Percentiles rank a stretch among this genome's conserved stretches.
These are phyloP conservation scores for Leccinum olivaceopallidum DNA, from an alignment of 768 basidiomycete genomes.

Conservation along the genomic window DNA sequence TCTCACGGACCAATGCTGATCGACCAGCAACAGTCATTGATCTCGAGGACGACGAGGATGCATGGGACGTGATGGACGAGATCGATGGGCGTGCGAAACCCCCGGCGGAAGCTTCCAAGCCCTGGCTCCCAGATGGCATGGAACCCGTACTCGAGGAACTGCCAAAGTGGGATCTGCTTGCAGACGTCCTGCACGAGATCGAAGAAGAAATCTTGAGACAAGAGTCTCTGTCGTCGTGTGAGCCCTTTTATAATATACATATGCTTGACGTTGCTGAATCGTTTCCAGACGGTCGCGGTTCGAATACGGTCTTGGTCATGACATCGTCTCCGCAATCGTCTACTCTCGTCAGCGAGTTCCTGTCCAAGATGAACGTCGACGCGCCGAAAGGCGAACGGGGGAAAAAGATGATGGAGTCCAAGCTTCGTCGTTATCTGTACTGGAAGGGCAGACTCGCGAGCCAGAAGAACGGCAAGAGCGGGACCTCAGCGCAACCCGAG, in stretches of 20 bases:
- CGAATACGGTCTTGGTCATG: conserved; percentile 86
- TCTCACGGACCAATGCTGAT: conserved; percentile 35
- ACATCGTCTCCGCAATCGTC: conserved; percentile 76
- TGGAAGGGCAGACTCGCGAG: conserved; percentile 64
- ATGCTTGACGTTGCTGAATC: not conserved
- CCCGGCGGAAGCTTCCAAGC: conserved; percentile 12
- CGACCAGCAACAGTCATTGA: conserved; percentile 36
- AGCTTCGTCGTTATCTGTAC: conserved; percentile 70
- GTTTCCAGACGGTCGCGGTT: conserved; percentile 44
- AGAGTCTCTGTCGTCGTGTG: conserved; percentile 39
- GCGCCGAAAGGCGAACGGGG: conserved; percentile 65
- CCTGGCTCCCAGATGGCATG: conserved; percentile 76
- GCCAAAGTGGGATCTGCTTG: conserved; percentile 89
- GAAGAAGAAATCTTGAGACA: conserved; percentile 80
- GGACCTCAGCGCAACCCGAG: not conserved
- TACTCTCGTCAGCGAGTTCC: conserved; percentile 74
- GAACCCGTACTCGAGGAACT: conserved; percentile 90
- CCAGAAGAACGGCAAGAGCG: conserved; percentile 27
- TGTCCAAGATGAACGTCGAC: conserved; percentile 58
- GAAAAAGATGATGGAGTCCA: conserved; percentile 73
- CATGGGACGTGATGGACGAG: conserved; percentile 71
- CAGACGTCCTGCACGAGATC: conserved; percentile 83
- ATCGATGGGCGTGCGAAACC: conserved; percentile 24
- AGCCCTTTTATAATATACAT: not conserved
- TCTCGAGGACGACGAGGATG: conserved; percentile 65